Base-by-base conservation (phyloP, 306 rosid species). In the Begonia peltatifolia region DNA sequence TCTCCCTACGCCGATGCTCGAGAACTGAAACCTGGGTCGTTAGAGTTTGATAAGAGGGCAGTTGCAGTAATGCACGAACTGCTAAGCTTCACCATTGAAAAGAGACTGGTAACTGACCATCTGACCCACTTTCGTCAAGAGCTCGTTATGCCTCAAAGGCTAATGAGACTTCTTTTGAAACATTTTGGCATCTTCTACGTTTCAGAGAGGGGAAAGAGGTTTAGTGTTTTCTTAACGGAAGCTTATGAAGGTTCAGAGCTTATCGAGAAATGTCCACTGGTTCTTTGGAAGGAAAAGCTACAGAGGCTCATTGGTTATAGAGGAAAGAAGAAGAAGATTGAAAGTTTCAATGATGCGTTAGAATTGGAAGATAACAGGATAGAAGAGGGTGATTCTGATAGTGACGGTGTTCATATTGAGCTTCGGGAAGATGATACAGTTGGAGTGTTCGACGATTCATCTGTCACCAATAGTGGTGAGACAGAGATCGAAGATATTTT, bases 201-300 rank as follows among this genome's bases (percentile, higher is more conserved):
- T 2, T 85, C 94, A 0, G 97, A 89, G 87, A 77, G 95, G 47
- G 95, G 97, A 64, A 85, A 82, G 87, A 76, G 97, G 69, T 83
- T 82, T 60, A 74, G 83, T 46, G 94, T 89, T 57, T 82, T 82
- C 70, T 63, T 89, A 42, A 85, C 74, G 0, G 94, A 83, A 64
- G 94, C 87, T 50, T 89, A 82, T 61, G 83, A 82, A 5, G 83
- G 85, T 13, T 62, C 80, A 11, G 87, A 80, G 70, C 73, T 85
- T 50, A 71, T 85, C 62, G 80, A 89, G 68, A 85, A 83, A 64
- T 71, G 87, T 60, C 95, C 90, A 35, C 64, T 80, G 74, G 70
- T 80, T 17, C 64, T 74, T 12, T 87, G 94, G 94, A 87, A 61
- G 87, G 96, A 87, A 58, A 85, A 70, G 14, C 64, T 87, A 13